Evolutionary conservation across 2,329 filamentous ascomycete species (phyloP).

Genomic region (Blastomyces silverae): DNA sequence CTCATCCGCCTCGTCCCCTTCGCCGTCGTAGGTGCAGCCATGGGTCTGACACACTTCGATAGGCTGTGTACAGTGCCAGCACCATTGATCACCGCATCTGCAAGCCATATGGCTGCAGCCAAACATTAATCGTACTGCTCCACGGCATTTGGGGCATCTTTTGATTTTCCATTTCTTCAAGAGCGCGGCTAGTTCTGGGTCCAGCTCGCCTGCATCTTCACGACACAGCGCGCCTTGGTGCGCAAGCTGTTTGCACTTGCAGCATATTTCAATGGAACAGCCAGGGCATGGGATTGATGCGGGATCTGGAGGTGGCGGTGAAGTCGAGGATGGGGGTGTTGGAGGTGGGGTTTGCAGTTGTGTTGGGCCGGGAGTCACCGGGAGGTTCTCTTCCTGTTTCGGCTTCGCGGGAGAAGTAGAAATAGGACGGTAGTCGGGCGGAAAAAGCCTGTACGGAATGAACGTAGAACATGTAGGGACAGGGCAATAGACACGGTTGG

Average conservation of each 20-base stretch:
- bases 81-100: conserved; percentile 47
- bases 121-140: conserved; percentile 44
- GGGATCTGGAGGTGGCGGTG: neutral
- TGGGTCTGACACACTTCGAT: conserved; percentile 29
- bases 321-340: conserved; percentile 21
- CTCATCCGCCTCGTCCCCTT: conserved; percentile 21
- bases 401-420: neutral
- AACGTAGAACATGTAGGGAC: conserved; percentile 45
- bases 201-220: conserved; percentile 35
- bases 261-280: conserved; percentile 42
- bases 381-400: neutral
- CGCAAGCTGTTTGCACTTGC: conserved; percentile 39
- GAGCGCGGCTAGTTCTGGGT: conserved; percentile 31
- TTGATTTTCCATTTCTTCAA: conserved; percentile 45
- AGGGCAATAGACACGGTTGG: conserved; percentile 46
- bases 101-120: conserved; percentile 47
- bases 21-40: conserved; percentile 20
- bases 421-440: conserved; percentile 6
- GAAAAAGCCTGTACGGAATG: conserved; percentile 35
- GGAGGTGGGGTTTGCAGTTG: conserved; percentile 15
- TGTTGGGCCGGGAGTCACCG: conserved; percentile 13
- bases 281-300: conserved; percentile 38
- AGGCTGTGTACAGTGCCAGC: conserved; percentile 40
- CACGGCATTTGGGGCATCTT: conserved; percentile 45
- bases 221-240: conserved; percentile 30